A percentile compares a stretch with the other conserved stretches of the same genome.
phyloP scores from a whole-genome alignment of 2,329 filamentous ascomycete species.

The Trichoderma guizhouense region DNA sequence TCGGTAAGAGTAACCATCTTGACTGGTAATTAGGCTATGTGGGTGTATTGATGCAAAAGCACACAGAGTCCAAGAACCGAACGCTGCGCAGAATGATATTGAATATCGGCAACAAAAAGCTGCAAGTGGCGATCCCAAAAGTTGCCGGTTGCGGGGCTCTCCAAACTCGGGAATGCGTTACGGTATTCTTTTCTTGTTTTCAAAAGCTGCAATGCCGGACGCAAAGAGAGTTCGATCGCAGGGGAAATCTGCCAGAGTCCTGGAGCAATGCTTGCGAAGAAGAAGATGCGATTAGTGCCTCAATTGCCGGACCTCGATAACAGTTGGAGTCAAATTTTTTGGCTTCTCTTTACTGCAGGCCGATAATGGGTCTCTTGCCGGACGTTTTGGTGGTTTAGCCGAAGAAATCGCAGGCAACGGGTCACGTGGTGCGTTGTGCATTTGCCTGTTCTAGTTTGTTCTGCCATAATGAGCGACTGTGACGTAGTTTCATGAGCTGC shows the following conservation, averaged over 20 bases:
- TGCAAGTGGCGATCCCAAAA: conserved; percentile 1
- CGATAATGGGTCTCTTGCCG: conserved; percentile 2
- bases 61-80: neutral
- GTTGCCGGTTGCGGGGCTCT: neutral
- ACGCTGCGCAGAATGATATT: neutral
- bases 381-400: conserved; percentile 16
- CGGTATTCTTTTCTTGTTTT: neutral
- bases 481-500: neutral
- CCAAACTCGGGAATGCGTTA: neutral
- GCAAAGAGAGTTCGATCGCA: neutral
- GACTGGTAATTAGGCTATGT: conserved; percentile 25
- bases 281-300: conserved; percentile 3
- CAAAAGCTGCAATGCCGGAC: neutral
- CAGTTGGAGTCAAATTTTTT: conserved; percentile 21
- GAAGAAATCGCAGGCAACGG: conserved; percentile 12
- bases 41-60: neutral
- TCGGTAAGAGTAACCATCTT: conserved; percentile 95
- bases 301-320: conserved; percentile 11
- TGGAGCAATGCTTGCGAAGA: neutral
- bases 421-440: conserved; percentile 18
- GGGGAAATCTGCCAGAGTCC: neutral
- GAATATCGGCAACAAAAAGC: neutral
- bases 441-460: neutral
- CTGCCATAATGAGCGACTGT: neutral
- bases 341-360: neutral